A percentile compares a stretch with the other conserved stretches of the same genome.
Evolutionary conservation across 192 early-diverging fungal species (phyloP).

Genomic region (Coemansia sp.): DNA sequence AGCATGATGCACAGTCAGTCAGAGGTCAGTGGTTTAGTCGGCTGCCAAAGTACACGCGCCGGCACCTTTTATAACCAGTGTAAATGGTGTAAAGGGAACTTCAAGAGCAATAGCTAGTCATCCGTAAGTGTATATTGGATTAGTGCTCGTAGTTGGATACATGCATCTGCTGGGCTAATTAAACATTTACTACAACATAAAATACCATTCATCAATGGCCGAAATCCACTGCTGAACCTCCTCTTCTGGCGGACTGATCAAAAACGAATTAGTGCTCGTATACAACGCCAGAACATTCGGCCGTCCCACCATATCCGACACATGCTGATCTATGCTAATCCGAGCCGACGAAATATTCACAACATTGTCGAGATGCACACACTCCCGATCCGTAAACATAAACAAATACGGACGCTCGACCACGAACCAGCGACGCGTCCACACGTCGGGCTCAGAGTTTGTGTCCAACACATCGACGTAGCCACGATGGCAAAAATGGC

Average conservation of each 20-base stretch:
- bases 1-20: neutral
- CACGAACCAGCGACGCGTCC: conserved; percentile 80
- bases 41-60: conserved; percentile 34
- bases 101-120: no score
- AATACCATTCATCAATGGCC: conserved; percentile 53
- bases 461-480: conserved; percentile 39
- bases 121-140: no score
- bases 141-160: no score
- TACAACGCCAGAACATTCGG: conserved; percentile 37
- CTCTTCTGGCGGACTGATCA: conserved; percentile 26
- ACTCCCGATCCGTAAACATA: conserved; percentile 65
- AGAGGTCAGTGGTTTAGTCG: conserved; percentile 38
- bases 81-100: no score
- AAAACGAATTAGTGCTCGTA: conserved; percentile 35
- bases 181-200: conserved; percentile 19
- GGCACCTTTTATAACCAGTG: neutral
- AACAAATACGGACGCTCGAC: conserved; percentile 74
- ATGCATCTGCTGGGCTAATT: neutral
- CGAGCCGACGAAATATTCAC: conserved; percentile 72
- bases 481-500: conserved; percentile 30
- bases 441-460: conserved; percentile 50
- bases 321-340: conserved; percentile 15
- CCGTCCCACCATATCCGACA: conserved; percentile 35
- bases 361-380: conserved; percentile 69
- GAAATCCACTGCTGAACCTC: conserved; percentile 48